A percentile compares a stretch with the other conserved stretches of the same genome.
Conservation (phyloP, 352 stramenopile species). For the Pythium apleroticum region DNA sequence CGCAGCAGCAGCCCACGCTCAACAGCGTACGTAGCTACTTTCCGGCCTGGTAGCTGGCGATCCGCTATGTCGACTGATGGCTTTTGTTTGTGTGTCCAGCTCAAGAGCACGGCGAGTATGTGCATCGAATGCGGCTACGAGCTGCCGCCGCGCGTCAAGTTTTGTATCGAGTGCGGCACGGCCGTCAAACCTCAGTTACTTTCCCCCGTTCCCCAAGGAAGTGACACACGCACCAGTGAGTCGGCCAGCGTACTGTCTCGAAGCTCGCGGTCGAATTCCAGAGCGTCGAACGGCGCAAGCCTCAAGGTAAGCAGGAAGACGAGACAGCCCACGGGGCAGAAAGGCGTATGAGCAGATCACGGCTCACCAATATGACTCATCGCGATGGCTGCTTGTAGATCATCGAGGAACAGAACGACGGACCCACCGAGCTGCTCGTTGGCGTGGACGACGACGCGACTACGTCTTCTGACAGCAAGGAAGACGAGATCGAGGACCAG, state of each 20-base stretch:
- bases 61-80: not conserved
- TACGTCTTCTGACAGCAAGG: conserved; percentile 37
- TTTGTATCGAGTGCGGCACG: conserved; percentile 86
- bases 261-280: conserved; percentile 40
- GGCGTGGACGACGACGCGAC: conserved; percentile 54
- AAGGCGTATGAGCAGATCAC: not conserved
- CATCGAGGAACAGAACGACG: conserved; percentile 72
- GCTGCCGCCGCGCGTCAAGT: conserved; percentile 72
- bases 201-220: conserved; percentile 33
- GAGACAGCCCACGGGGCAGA: not conserved
- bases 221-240: conserved; percentile 16
- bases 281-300: conserved; percentile 41
- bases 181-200: conserved; percentile 53
- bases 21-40: conserved; percentile 11
- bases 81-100: conserved; percentile 28
- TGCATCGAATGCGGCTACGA: conserved; percentile 84
- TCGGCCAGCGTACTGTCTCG: conserved; percentile 24
- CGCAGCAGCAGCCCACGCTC: conserved; percentile 33
- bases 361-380: not conserved
- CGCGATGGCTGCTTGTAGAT: conserved; percentile 32
- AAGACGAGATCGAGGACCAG: conserved; percentile 25
- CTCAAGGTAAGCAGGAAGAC: conserved; percentile 39
- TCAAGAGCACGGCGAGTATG: conserved; percentile 39
- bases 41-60: not conserved
- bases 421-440: conserved; percentile 52